A percentile compares a stretch with the other conserved stretches of the same genome.
These are phyloP conservation scores for Dimocarpus longan DNA, from an alignment of 345 rosid species.

Conservation along the genomic window DNA sequence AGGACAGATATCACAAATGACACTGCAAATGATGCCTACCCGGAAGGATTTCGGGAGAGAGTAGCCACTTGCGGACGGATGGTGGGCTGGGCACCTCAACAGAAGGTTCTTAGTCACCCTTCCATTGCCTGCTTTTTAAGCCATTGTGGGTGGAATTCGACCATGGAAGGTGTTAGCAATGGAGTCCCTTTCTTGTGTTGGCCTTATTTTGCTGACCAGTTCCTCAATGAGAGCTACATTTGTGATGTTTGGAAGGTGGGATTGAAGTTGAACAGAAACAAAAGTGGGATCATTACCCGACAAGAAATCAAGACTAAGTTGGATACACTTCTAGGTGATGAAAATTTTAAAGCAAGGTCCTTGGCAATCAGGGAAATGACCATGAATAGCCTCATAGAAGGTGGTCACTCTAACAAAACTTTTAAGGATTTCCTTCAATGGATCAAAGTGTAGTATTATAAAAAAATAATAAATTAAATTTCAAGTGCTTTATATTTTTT, in stretches of 20 bases:
- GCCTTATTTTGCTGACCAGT: conserved; percentile 54
- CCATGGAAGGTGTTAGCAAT: conserved; percentile 48
- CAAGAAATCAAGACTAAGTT: conserved; percentile 37
- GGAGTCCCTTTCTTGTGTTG: conserved; percentile 54
- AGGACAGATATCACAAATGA: conserved; percentile 17
- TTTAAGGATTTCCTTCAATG: background rate
- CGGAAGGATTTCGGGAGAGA: conserved; percentile 9
- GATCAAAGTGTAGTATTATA: background rate
- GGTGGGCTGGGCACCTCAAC: conserved; percentile 45
- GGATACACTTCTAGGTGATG: conserved; percentile 28
- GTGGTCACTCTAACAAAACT: background rate
- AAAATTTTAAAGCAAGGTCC: conserved; percentile 24
- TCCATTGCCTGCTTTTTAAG: conserved; percentile 46
- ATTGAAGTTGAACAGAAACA: conserved; percentile 34
- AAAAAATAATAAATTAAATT: no score
- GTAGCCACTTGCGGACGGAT: conserved; percentile 17
- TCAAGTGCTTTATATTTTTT: no score
- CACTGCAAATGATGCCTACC: background rate
- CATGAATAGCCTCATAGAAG: background rate
- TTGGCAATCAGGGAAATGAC: conserved; percentile 17
- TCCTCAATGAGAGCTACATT: conserved; percentile 36
- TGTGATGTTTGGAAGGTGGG: conserved; percentile 51
- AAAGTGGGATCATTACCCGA: conserved; percentile 20
- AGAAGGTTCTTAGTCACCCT: conserved; percentile 30
- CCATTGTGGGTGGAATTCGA: conserved; percentile 68